Percentiles rank a stretch among this genome's conserved stretches.
phyloP scores from a whole-genome alignment of 2,329 filamentous ascomycete species.

The Cladophialophora exuberans region DNA sequence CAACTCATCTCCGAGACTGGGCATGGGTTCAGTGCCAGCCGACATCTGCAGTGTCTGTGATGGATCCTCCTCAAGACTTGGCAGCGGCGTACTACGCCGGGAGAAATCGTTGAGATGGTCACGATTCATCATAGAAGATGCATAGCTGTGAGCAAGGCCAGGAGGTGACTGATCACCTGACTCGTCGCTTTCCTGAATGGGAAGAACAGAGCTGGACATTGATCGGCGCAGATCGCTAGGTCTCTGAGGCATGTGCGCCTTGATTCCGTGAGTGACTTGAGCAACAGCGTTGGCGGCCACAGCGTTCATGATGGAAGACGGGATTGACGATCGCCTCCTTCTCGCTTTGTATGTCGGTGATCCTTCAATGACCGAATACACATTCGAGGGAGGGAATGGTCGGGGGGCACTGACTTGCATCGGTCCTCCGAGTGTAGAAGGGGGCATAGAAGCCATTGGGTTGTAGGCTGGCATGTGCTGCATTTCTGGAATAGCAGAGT shows the following conservation, averaged over 20 bases:
- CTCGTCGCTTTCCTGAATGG: constrained; percentile 79
- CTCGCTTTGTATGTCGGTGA: constrained; percentile 99
- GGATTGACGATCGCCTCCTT: constrained; percentile 88
- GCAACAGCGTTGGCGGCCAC: constrained; percentile 60
- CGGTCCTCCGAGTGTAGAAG: constrained; percentile 77
- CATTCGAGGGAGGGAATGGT: constrained; percentile 72
- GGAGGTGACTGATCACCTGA: constrained; percentile 77
- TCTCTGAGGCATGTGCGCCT: constrained; percentile 67
- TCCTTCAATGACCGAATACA: constrained; percentile 95
- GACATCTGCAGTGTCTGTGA: constrained; percentile 69
- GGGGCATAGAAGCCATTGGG: constrained; percentile 87
- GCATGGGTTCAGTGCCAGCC: constrained; percentile 69
- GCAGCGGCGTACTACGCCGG: constrained; percentile 85
- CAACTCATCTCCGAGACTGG: constrained; percentile 66
- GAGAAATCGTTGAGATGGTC: constrained; percentile 80
- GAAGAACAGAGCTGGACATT: constrained; percentile 82
- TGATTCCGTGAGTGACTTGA: constrained; percentile 47
- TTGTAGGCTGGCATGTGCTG: constrained; percentile 76
- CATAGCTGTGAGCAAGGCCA: constrained; percentile 72
- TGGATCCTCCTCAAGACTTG: constrained; percentile 80
- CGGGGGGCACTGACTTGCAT: constrained; percentile 70
- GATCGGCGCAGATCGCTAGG: constrained; percentile 91
- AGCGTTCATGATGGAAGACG: constrained; percentile 73
- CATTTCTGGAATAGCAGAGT: constrained; percentile 91
- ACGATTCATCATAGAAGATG: constrained; percentile 72